These are phyloP conservation scores for Poa pratensis DNA, from an alignment of 176 grass and related monocot species.

Conservation along the genomic window DNA sequence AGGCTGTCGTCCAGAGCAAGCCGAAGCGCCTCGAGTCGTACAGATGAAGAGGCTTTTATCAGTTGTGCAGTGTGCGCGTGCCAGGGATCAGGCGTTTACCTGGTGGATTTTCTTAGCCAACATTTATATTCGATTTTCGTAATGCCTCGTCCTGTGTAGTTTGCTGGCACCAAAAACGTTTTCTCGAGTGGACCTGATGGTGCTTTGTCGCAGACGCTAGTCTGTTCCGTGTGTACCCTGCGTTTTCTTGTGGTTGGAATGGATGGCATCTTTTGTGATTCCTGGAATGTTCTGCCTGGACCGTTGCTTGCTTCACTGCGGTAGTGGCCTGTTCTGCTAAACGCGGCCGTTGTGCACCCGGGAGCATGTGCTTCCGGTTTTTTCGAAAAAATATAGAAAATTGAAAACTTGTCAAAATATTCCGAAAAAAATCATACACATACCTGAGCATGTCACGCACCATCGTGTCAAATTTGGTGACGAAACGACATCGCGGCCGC, in stretches of 20 bases:
- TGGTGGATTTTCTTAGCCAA: conserved; percentile 28
- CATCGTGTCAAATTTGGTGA: too few relatives aligned
- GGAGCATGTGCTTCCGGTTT: too few relatives aligned
- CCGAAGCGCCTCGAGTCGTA: conserved; percentile 91
- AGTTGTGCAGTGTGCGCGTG: not conserved
- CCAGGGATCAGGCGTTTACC: not conserved
- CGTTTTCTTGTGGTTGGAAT: conserved; percentile 14
- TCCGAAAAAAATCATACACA: too few relatives aligned
- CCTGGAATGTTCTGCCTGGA: conserved; percentile 22
- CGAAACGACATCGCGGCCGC: too few relatives aligned
- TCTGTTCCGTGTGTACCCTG: conserved; percentile 39
- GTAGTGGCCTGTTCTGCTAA: conserved; percentile 3
- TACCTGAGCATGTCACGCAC: too few relatives aligned
- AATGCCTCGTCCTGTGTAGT: conserved; percentile 17
- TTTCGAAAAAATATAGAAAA: too few relatives aligned
- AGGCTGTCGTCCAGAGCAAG: conserved; percentile 83
- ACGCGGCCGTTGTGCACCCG: too few relatives aligned
- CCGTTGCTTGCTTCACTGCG: not conserved
- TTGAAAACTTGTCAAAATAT: too few relatives aligned
- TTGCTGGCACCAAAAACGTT: not conserved
- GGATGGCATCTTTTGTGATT: conserved; percentile 35
- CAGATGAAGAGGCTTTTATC: conserved; percentile 48
- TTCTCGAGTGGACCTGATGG: conserved; percentile 38
- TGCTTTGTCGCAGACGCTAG: not conserved
- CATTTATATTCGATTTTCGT: not conserved